A percentile compares a stretch with the other conserved stretches of the same genome.
Conservation (phyloP, 352 stramenopile genomes). For the Pythium apleroticum region DNA sequence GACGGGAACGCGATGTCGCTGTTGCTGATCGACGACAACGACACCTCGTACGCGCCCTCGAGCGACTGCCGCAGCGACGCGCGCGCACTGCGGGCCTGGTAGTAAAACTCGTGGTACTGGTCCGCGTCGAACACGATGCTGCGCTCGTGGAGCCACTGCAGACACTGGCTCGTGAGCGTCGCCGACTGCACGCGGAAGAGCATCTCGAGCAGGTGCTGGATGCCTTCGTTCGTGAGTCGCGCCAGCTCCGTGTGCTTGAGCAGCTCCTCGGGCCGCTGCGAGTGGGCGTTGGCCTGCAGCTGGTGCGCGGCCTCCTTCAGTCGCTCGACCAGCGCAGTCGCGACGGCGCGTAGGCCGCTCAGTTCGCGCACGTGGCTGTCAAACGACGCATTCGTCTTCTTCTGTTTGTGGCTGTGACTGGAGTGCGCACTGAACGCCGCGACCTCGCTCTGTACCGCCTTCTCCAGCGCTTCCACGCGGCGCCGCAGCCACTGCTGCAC, state of each 20-base stretch:
- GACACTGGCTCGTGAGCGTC: slow-evolving; percentile 52
- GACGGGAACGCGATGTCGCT: slow-evolving; percentile 49
- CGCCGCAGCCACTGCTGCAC: slow-evolving; percentile 76
- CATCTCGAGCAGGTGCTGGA: slow-evolving; percentile 69
- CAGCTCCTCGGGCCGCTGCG: slow-evolving; percentile 16
- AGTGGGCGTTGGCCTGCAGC: slow-evolving; percentile 37
- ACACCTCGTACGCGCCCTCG: slow-evolving; percentile 60
- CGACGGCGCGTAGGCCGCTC: slow-evolving; percentile 62
- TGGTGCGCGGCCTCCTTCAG: slow-evolving; percentile 64
- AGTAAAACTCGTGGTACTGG: slow-evolving; percentile 70
- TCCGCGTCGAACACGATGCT: slow-evolving; percentile 42
- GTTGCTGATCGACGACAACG: slow-evolving; percentile 50
- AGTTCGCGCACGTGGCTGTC: slow-evolving; percentile 54
- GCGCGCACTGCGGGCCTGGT: slow-evolving; percentile 48
- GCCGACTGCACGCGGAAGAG: slow-evolving; percentile 63
- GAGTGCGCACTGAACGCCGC: slow-evolving; percentile 9
- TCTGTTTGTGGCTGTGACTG: slow-evolving; percentile 27
- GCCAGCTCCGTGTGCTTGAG: slow-evolving; percentile 73
- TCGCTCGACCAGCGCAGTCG: slow-evolving; percentile 66
- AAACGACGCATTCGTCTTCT: slow-evolving; percentile 26
- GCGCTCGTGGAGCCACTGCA: slow-evolving; percentile 69
- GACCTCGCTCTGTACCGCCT: slow-evolving; percentile 39
- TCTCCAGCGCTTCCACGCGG: slow-evolving; percentile 56
- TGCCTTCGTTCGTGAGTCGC: slow-evolving; percentile 56
- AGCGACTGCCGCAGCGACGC: slow-evolving; percentile 64